Evolutionary conservation across 192 early-diverging fungal species (phyloP).

Genomic region (Entomortierella chlamydospora): DNA sequence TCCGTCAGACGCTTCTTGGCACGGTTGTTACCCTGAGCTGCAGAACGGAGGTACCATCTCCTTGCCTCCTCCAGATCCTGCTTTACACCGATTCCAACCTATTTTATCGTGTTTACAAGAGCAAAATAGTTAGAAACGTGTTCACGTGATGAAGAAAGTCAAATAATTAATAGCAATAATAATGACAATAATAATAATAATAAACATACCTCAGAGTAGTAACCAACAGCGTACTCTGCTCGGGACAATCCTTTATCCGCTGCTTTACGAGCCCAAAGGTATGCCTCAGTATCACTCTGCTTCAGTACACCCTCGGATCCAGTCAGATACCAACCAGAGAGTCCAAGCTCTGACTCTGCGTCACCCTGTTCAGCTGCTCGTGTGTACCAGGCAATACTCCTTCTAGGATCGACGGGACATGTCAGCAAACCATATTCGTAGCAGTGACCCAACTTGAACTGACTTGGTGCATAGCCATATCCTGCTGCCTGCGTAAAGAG

Average conservation of each 20-base stretch:
- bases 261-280: slow-evolving; percentile 96
- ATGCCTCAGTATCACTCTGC: slow-evolving; percentile 94
- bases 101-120: no score
- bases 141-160: background rate
- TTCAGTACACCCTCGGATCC: slow-evolving; percentile 89
- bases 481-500: slow-evolving; percentile 93
- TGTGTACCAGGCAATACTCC: slow-evolving; percentile 97
- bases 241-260: slow-evolving; percentile 95
- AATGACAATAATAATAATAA: background rate
- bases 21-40: slow-evolving; percentile 81
- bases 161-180: background rate
- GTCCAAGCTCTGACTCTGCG: slow-evolving; percentile 89
- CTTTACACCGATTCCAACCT: slow-evolving; percentile 83
- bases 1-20: slow-evolving; percentile 88
- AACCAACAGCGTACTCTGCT: slow-evolving; percentile 97
- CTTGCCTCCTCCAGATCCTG: slow-evolving; percentile 86
- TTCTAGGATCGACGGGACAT: slow-evolving; percentile 85
- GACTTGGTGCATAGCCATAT: slow-evolving; percentile 92
- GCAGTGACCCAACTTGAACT: slow-evolving; percentile 90
- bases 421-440: slow-evolving; percentile 96
- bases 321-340: slow-evolving; percentile 98
- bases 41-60: slow-evolving; percentile 83
- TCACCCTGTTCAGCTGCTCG: slow-evolving; percentile 92
- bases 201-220: slow-evolving; percentile 81
- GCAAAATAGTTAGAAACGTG: background rate